phyloP scores from a whole-genome alignment of 164 flowering plant genomes.

The Liquidambar formosana region DNA sequence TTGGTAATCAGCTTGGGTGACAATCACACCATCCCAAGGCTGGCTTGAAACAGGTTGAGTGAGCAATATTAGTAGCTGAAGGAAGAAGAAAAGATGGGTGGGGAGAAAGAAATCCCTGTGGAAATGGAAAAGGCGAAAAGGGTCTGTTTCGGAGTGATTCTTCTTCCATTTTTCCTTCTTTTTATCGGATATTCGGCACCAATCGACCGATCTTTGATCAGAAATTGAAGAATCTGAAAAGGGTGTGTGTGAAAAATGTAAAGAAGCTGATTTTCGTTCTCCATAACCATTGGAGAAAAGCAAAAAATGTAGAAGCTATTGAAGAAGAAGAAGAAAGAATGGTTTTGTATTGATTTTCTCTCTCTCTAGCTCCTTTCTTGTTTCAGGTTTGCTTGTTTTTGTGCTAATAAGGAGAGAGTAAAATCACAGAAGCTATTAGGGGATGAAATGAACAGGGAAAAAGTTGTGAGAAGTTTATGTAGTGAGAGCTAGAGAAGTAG shows the following conservation, averaged over 20 bases:
- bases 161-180: constrained; percentile 19
- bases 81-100: constrained; percentile 6
- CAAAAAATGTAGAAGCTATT: not conserved
- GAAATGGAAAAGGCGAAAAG: not conserved
- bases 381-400: not conserved
- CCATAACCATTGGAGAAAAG: constrained; percentile 2
- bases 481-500: not conserved
- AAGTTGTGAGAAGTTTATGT: constrained; percentile 21
- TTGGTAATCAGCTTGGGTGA: constrained; percentile 39
- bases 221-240: constrained; percentile 4
- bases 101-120: too few species aligned
- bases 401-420: not conserved
- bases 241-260: constrained; percentile 8
- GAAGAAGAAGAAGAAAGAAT: not conserved
- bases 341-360: not conserved
- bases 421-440: not conserved
- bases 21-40: constrained; percentile 39
- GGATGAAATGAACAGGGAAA: constrained; percentile 4
- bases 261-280: not conserved
- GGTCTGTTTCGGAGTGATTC: not conserved
- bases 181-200: not conserved
- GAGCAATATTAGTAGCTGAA: constrained; percentile 16
- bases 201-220: not conserved
- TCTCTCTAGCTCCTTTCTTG: too few species aligned
- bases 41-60: constrained; percentile 23